Conservation (phyloP, 1,284 basidiomycete species). For the Sporisorium scitamineum region DNA sequence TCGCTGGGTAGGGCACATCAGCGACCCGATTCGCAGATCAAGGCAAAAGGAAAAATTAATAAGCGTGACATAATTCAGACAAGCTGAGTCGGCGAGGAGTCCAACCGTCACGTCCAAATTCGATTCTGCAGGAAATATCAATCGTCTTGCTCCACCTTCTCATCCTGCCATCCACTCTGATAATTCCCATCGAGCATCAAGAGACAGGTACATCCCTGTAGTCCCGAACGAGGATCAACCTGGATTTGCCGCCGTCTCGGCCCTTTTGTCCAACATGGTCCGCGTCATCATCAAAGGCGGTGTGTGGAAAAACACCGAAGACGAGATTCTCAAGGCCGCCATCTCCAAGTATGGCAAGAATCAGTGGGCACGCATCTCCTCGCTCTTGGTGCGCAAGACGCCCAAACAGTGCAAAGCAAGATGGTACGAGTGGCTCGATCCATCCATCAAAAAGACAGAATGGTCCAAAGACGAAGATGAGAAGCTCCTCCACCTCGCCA, state of each 20-base stretch:
- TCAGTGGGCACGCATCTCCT: constrained; percentile 94
- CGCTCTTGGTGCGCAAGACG: constrained; percentile 95
- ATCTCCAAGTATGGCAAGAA: constrained; percentile 69
- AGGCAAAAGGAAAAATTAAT: no score
- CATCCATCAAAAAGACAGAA: constrained; percentile 99
- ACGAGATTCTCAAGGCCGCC: constrained; percentile 69
- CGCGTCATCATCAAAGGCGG: constrained; percentile 69
- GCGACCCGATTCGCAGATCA: not conserved
- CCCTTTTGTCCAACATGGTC: constrained; percentile 48
- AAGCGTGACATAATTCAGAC: constrained; percentile 1
- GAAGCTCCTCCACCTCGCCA: constrained; percentile 96
- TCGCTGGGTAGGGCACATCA: no score
- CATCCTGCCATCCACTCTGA: not conserved
- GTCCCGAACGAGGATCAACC: no score
- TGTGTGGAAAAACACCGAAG: constrained; percentile 69
- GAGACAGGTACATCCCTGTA: no score
- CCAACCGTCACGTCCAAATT: not conserved
- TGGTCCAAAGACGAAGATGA: constrained; percentile 88
- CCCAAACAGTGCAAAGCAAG: constrained; percentile 98
- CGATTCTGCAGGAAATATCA: not conserved
- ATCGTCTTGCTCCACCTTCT: not conserved
- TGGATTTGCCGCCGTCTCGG: not conserved
- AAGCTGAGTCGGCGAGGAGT: not conserved
- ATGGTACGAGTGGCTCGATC: constrained; percentile 99
- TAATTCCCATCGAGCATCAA: not conserved